Percentiles rank a stretch among this genome's conserved stretches.
phyloP scores from a whole-genome alignment of 2,329 filamentous ascomycete species.

The Oidium heveae region DNA sequence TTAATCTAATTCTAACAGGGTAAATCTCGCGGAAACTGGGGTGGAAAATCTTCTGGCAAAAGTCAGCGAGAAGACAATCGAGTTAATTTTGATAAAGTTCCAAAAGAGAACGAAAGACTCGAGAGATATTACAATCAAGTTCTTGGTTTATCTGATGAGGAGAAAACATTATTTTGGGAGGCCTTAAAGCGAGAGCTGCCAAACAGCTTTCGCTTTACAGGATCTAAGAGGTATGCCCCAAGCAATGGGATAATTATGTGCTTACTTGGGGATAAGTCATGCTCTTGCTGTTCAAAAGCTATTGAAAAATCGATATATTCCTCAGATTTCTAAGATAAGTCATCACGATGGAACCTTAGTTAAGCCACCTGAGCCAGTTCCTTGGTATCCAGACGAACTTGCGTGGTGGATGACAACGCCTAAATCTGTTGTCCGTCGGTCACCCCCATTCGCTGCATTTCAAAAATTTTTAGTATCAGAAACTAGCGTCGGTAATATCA shows the following conservation, averaged over 20 bases:
- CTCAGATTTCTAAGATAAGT: constrained; percentile 64
- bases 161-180: constrained; percentile 63
- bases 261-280: constrained; percentile 29
- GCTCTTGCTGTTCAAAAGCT: constrained; percentile 80
- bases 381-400: constrained; percentile 85
- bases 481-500: constrained; percentile 92
- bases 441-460: constrained; percentile 80
- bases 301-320: constrained; percentile 70
- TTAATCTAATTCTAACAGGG: constrained; percentile 3
- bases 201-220: constrained; percentile 94
- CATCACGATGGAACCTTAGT: constrained; percentile 61
- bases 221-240: constrained; percentile 54
- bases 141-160: constrained; percentile 49
- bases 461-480: constrained; percentile 96
- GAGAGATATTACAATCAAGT: constrained; percentile 69
- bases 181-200: constrained; percentile 64
- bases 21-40: constrained; percentile 6
- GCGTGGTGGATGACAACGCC: constrained; percentile 97
- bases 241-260: neutral
- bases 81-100: constrained; percentile 28
- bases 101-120: constrained; percentile 61
- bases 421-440: constrained; percentile 84
- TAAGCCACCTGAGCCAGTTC: constrained; percentile 54
- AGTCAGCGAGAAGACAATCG: constrained; percentile 17
- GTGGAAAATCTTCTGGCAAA: constrained; percentile 5